Base-by-base conservation (phyloP, 2,329 filamentous ascomycete species). In the Epichloe baconii region DNA sequence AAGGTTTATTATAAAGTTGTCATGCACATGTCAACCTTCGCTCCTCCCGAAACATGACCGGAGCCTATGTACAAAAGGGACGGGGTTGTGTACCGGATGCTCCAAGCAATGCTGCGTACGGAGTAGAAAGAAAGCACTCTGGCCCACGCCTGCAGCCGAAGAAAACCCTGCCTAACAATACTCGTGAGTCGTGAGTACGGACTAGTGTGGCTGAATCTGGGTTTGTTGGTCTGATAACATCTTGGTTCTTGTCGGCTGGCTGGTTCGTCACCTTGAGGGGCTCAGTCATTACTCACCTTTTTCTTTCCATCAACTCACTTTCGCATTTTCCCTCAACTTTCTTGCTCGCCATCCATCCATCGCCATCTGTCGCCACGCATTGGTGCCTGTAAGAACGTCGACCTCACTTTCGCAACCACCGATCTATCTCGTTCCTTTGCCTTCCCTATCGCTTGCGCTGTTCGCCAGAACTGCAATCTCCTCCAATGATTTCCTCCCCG, bases 401-500 rank as follows among this genome's bases (percentile, higher is more conserved):
- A 37, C 14, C 36, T 41, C 31, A 21, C 40, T 21, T 21, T 10
- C 6, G 41, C 14, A 34, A 38, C 15, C 26, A 8, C 49, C 40
- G 19, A 41, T 41, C 37, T 26, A 8, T 7, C 14, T 23, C 11
- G 19, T 21, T 49, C 19, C 31, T 47, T 43, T n/a, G 7, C 47
- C 44, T 14, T 42, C 12, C 40, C 38, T 6, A n/a, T 53, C 34
- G 11, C 38, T 50, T 43, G 44, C 48, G 40, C 41, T 50, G 52
- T 58, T 52, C 55, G 54, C 48, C 47, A 49, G 53, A 51, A 52
- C 51, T 48, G 17, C 54, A 59, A 53, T 63, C 59, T 57, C 52
- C 58, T 56, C 64, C 59, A 68, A 68, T 68, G 66, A 66, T 60
- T 63, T 59, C 63, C 61, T 60, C 56, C 59, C 59, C 54, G 58